A percentile compares a stretch with the other conserved stretches of the same genome.
Conservation (phyloP, 1,139 yeast genomes). For the Meyerozyma sp. region DNA sequence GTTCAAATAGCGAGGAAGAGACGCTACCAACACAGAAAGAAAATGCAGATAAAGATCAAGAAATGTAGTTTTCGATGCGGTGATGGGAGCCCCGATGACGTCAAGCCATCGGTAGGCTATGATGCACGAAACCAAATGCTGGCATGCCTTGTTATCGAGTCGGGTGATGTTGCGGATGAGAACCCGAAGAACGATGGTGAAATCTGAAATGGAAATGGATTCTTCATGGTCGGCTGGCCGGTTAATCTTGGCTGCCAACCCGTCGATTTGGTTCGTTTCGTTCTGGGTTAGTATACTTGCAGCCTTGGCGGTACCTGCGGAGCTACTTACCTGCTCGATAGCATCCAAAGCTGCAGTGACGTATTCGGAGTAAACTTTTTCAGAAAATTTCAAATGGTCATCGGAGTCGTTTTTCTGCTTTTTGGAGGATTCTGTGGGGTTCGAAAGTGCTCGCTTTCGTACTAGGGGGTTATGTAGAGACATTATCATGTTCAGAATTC, state of each 20-base stretch:
- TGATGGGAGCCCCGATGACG: slow-evolving; percentile 14
- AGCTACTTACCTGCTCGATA: slow-evolving; percentile 50
- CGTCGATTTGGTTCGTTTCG: slow-evolving; percentile 31
- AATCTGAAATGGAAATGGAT: slow-evolving; percentile 30
- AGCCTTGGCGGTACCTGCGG: neutral
- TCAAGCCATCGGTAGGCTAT: slow-evolving; percentile 55
- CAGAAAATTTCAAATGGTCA: slow-evolving; percentile 25
- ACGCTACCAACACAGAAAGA: slow-evolving; percentile 71
- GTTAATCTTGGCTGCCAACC: slow-evolving; percentile 32
- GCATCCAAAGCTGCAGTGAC: slow-evolving; percentile 68
- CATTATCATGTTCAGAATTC: slow-evolving; percentile 19
- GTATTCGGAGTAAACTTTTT: slow-evolving; percentile 57
- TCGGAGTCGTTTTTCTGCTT: slow-evolving; percentile 6
- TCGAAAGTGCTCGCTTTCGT: slow-evolving; percentile 17
- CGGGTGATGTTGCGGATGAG: slow-evolving; percentile 33
- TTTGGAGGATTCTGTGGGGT: slow-evolving; percentile 5
- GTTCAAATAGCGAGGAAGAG: slow-evolving; percentile 84
- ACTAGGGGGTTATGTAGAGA: slow-evolving; percentile 25
- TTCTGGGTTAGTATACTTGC: slow-evolving; percentile 24
- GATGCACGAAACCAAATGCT: slow-evolving; percentile 28
- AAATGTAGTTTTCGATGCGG: slow-evolving; percentile 26
- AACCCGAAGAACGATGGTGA: slow-evolving; percentile 28
- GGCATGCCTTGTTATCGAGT: slow-evolving; percentile 33
- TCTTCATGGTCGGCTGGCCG: slow-evolving; percentile 29
- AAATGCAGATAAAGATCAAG: slow-evolving; percentile 58